Percentiles rank a stretch among this genome's conserved stretches.
phyloP scores from a whole-genome alignment of 495 filamentous ascomycete species.

The Alectoria sarmentosa region DNA sequence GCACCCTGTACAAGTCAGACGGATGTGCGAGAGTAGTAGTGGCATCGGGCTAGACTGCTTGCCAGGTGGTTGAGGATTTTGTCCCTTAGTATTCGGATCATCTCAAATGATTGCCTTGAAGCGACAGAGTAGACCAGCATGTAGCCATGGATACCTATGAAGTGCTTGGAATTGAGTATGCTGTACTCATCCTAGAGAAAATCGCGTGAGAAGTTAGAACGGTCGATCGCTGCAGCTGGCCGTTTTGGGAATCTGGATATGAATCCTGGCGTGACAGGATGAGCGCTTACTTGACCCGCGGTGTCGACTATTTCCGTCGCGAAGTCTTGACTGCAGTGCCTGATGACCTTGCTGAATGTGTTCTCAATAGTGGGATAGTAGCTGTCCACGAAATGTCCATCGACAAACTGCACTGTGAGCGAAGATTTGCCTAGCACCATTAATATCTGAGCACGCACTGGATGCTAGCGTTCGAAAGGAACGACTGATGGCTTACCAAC shows the following conservation, averaged over 20 bases:
- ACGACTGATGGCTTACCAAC: constrained; percentile 65
- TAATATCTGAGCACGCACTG: constrained; percentile 9
- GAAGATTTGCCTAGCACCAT: constrained; percentile 81
- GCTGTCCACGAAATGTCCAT: constrained; percentile 95
- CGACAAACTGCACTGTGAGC: constrained; percentile 94
- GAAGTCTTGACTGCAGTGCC: constrained; percentile 84
- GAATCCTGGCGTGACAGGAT: neutral
- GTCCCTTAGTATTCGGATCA: constrained; percentile 89
- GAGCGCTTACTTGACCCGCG: constrained; percentile 71
- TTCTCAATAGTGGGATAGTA: constrained; percentile 99
- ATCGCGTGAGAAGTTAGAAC: constrained; percentile 16
- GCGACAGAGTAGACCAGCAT: constrained; percentile 96
- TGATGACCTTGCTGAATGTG: constrained; percentile 93
- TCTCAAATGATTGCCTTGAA: constrained; percentile 90
- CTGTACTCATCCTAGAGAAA: constrained; percentile 86
- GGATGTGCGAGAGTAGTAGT: neutral
- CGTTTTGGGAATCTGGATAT: constrained; percentile 17
- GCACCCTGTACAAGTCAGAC: constrained; percentile 56
- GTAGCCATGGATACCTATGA: constrained; percentile 98
- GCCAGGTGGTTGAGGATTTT: constrained; percentile 97
- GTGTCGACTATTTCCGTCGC: constrained; percentile 98
- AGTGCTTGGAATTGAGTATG: constrained; percentile 96
- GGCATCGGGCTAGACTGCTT: constrained; percentile 30
- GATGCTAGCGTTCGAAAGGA: neutral
- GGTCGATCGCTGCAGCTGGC: constrained; percentile 18